phyloP scores from a whole-genome alignment of 257 asterid species.

The Solanum raphanifolium region DNA sequence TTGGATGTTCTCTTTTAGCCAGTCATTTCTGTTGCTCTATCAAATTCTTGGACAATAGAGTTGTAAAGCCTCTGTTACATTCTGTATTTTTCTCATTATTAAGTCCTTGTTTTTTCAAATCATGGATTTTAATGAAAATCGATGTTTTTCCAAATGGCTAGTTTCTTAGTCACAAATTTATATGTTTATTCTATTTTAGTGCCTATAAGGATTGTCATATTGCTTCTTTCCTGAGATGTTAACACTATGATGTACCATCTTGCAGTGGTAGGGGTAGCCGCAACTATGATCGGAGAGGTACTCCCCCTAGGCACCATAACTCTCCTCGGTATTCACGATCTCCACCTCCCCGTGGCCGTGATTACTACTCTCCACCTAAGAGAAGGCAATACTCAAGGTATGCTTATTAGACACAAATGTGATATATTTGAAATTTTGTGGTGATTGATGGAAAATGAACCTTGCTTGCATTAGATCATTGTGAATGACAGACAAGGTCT shows the following conservation, averaged over 20 bases:
- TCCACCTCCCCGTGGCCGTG: slow-evolving; percentile 64
- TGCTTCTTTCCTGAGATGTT: not conserved
- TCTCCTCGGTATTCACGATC: slow-evolving; percentile 62
- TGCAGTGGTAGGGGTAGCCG: slow-evolving; percentile 36
- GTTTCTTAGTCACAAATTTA: not conserved
- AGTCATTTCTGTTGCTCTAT: not conserved
- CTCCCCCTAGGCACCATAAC: slow-evolving; percentile 21
- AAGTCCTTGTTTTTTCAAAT: not conserved
- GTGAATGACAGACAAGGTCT: not conserved
- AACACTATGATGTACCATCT: not conserved
- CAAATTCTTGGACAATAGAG: not conserved
- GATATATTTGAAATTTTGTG: not conserved
- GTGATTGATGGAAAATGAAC: not conserved
- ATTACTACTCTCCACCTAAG: slow-evolving; percentile 58
- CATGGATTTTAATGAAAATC: not conserved
- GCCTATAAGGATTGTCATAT: not conserved
- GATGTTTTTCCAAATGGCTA: not conserved
- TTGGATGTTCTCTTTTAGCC: not conserved
- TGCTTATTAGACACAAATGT: not conserved
- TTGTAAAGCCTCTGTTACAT: not conserved
- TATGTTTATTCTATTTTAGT: not conserved
- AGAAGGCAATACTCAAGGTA: slow-evolving; percentile 74
- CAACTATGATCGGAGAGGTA: slow-evolving; percentile 67
- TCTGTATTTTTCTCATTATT: not conserved
- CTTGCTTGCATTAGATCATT: not conserved